A percentile compares a stretch with the other conserved stretches of the same genome.
phyloP scores from a whole-genome alignment of 345 rosid genomes.

The Gossypium longicalyx region DNA sequence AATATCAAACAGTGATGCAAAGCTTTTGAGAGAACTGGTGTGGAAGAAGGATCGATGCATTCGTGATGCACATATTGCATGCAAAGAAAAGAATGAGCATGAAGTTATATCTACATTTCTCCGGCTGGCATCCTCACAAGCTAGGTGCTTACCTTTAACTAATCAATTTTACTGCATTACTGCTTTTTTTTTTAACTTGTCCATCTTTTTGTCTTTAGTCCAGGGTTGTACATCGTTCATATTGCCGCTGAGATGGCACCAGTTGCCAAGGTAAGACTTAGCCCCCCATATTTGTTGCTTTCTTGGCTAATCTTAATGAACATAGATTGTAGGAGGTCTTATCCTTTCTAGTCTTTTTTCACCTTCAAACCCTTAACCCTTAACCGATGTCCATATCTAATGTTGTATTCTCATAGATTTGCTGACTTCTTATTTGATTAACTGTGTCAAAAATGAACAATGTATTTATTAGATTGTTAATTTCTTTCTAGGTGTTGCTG shows the following conservation, averaged over 20 bases:
- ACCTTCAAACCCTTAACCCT: not conserved
- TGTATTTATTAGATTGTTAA: not conserved
- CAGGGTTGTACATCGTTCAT: slow-evolving; percentile 79
- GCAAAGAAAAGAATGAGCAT: slow-evolving; percentile 62
- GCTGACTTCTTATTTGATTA: slow-evolving; percentile 6
- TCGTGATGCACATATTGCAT: slow-evolving; percentile 51
- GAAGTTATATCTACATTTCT: slow-evolving; percentile 64
- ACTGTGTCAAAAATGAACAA: not conserved
- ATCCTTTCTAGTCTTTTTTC: not conserved
- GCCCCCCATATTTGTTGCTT: slow-evolving; percentile 14
- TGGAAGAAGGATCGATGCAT: slow-evolving; percentile 74
- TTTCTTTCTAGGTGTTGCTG: not conserved
- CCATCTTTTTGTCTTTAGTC: slow-evolving; percentile 53
- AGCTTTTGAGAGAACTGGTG: slow-evolving; percentile 67
- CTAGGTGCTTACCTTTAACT: slow-evolving; percentile 44
- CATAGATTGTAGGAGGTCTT: not conserved
- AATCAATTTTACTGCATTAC: slow-evolving; percentile 1
- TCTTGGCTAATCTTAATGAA: not conserved
- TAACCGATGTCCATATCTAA: not conserved
- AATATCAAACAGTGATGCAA: slow-evolving; percentile 57
- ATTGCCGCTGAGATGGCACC: slow-evolving; percentile 99
- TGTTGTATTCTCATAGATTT: not conserved
- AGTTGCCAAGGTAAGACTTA: slow-evolving; percentile 79
- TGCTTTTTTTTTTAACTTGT: slow-evolving; percentile 28
- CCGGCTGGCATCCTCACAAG: slow-evolving; percentile 49